Evolutionary conservation across 106 monocot species (phyloP).

Genomic region (Allium fistulosum): DNA sequence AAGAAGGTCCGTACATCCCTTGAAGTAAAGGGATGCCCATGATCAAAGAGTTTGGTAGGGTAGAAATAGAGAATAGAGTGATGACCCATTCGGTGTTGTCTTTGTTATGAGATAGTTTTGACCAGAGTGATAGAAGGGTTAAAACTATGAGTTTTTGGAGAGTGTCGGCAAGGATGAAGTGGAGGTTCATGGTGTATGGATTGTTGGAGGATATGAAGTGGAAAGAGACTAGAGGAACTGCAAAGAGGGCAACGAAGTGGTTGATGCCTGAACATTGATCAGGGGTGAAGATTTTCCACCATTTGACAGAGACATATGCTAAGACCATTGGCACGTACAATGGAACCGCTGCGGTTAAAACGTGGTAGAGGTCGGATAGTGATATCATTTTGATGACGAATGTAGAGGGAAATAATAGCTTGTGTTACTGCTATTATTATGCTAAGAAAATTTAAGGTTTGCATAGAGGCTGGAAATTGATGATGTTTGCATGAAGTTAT

Average conservation of each 20-base stretch:
- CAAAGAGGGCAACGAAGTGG: conserved; percentile 25
- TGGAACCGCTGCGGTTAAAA: too few relatives aligned
- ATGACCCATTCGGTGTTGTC: conserved; percentile 50
- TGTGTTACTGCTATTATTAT: conserved; percentile 10
- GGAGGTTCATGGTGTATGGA: conserved; percentile 54
- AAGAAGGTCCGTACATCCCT: conserved; percentile 58
- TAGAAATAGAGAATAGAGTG: conserved; percentile 63
- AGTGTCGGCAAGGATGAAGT: conserved; percentile 59
- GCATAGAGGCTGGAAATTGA: too few relatives aligned
- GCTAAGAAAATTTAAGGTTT: conserved; percentile 2
- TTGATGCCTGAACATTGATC: too few relatives aligned
- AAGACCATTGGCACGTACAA: too few relatives aligned
- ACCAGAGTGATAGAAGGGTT: conserved; percentile 11
- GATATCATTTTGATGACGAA: conserved; percentile 19
- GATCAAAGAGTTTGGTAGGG: conserved; percentile 67
- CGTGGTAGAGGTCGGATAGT: too few relatives aligned
- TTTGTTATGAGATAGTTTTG: conserved; percentile 4
- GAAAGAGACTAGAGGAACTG: conserved; percentile 60
- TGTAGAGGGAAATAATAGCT: too few relatives aligned
- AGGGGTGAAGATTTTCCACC: too few relatives aligned
- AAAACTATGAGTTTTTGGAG: conserved; percentile 59
- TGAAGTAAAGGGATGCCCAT: conserved; percentile 63
- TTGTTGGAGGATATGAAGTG: conserved; percentile 58
- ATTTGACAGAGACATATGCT: too few relatives aligned
- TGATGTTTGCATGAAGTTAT: too few relatives aligned